phyloP scores from a whole-genome alignment of 768 basidiomycete species.

The Termitomyces sp. region DNA sequence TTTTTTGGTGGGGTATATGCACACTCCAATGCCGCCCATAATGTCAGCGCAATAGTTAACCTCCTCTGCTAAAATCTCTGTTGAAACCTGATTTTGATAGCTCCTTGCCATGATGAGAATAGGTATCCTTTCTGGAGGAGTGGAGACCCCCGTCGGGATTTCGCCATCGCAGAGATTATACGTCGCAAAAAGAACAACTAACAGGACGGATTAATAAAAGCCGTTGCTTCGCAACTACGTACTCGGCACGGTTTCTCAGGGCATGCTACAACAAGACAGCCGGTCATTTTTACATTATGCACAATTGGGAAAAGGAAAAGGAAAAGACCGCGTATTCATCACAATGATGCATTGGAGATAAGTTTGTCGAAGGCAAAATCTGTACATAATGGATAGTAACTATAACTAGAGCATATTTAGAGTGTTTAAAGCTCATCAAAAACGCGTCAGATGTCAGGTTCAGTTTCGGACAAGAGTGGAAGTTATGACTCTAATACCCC shows the following conservation, averaged over 20 bases:
- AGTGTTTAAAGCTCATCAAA: not conserved
- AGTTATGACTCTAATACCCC: not conserved
- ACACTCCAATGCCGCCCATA: conserved; percentile 81
- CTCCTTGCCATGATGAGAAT: conserved; percentile 71
- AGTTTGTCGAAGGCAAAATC: too few species aligned
- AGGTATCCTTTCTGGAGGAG: conserved; percentile 60
- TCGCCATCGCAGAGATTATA: conserved; percentile 41
- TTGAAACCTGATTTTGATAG: not conserved
- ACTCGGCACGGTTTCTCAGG: not conserved
- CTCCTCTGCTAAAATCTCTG: not conserved
- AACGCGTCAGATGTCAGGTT: not conserved
- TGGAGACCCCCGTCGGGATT: conserved; percentile 46
- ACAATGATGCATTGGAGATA: not conserved
- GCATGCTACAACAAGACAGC: not conserved
- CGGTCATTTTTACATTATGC: not conserved
- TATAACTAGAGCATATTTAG: not conserved
- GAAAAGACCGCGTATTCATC: not conserved
- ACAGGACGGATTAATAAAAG: not conserved
- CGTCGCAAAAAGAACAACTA: conserved; percentile 26
- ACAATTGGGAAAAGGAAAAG: not conserved
- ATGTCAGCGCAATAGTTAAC: conserved; percentile 35
- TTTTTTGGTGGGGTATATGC: conserved; percentile 85
- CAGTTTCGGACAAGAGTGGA: not conserved
- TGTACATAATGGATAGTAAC: not conserved
- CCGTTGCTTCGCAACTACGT: not conserved